A percentile compares a stretch with the other conserved stretches of the same genome.
Conservation (phyloP, 768 basidiomycete species). For the Artomyces pyxidatus region DNA sequence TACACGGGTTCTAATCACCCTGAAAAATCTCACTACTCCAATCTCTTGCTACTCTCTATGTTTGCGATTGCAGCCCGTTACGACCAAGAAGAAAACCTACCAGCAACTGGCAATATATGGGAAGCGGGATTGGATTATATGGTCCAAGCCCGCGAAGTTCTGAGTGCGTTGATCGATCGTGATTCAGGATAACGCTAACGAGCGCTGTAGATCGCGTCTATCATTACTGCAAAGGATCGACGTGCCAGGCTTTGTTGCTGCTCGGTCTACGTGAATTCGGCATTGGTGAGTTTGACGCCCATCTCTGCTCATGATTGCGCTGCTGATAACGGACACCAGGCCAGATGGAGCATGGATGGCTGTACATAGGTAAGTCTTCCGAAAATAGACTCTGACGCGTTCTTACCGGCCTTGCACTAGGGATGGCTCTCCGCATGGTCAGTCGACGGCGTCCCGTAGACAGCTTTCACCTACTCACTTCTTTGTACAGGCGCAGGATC, state of each 20-base stretch:
- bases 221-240: conserved; percentile 61
- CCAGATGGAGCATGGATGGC: conserved; percentile 80
- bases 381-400: not conserved
- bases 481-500: conserved; percentile 55
- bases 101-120: conserved; percentile 52
- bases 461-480: conserved; percentile 5
- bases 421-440: conserved; percentile 74
- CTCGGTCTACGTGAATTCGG: conserved; percentile 83
- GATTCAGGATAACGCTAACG: not conserved
- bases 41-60: conserved; percentile 68
- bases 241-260: conserved; percentile 74
- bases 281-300: conserved; percentile 41
- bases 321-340: conserved; percentile 21
- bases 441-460: no score
- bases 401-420: conserved; percentile 21
- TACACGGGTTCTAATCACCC: no score
- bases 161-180: conserved; percentile 38
- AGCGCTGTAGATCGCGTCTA: conserved; percentile 46
- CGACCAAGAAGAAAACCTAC: conserved; percentile 36
- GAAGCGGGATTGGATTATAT: conserved; percentile 62
- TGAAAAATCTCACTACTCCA: conserved; percentile 47
- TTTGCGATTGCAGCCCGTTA: conserved; percentile 79
- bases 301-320: not conserved
- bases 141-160: conserved; percentile 48
- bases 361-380: conserved; percentile 51